phyloP scores from a whole-genome alignment of 345 rosid species.

The Gossypium stocksii region DNA sequence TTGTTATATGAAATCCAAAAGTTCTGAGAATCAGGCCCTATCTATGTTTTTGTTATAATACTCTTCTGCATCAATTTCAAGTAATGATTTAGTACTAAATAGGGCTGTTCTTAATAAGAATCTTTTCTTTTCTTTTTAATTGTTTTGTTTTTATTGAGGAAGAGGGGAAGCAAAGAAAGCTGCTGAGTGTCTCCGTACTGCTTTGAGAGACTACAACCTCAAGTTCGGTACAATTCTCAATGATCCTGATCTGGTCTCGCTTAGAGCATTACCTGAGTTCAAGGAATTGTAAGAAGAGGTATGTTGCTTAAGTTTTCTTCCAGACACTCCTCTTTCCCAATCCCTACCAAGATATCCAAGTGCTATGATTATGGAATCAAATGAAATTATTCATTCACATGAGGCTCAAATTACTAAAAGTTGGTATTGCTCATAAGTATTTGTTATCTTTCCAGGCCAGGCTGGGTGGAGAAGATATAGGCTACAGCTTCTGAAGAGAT shows the following conservation, averaged over 20 bases:
- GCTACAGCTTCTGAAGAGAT: constrained; percentile 82
- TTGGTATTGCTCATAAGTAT: constrained; percentile 13
- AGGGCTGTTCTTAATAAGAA: background rate
- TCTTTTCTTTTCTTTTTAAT: background rate
- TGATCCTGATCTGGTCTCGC: constrained; percentile 92
- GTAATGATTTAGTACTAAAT: background rate
- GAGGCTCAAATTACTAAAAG: background rate
- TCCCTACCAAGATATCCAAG: background rate
- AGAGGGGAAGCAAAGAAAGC: constrained; percentile 87
- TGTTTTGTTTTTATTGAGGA: constrained; percentile 27
- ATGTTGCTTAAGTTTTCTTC: constrained; percentile 1
- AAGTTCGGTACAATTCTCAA: constrained; percentile 87
- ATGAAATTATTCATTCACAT: constrained; percentile 3
- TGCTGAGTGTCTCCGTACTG: constrained; percentile 72
- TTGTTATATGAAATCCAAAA: background rate
- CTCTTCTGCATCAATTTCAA: background rate
- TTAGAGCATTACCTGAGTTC: constrained; percentile 89
- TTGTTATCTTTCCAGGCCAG: constrained; percentile 58
- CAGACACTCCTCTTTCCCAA: background rate
- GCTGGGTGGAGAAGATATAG: constrained; percentile 93
- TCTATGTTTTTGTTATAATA: background rate
- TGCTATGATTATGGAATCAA: background rate
- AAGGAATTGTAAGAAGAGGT: constrained; percentile 97
- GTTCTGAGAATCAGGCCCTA: background rate
- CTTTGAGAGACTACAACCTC: constrained; percentile 81